Base-by-base conservation (phyloP, 78 protist genomes). In the Chrysochromulina parva region DNA sequence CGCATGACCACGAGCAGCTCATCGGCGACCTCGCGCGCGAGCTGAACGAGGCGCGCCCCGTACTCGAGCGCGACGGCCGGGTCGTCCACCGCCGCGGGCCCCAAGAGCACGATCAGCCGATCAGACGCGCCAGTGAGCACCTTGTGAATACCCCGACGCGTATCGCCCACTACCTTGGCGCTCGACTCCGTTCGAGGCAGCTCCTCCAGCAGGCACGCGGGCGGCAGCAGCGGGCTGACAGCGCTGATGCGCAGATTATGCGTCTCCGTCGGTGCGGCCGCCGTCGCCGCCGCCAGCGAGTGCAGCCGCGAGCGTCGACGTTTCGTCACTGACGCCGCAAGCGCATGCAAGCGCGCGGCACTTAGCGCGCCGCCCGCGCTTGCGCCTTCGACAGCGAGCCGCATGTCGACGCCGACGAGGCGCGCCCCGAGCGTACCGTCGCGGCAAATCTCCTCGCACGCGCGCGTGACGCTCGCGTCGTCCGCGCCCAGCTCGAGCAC, bases 11-110 rank as follows among this genome's bases (percentile, higher is more conserved):
- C 53, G 22, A 38, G 53, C 28, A 69, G 53, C 53, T 69, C 78
- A 52, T 26, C 78, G 20, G 26, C 17, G 10, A 28, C 16, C 53
- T 14, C 78, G 24, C 9, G 9, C 26, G 53, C 78, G 28, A 26
- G 28, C 28, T 9, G 53, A 3, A 52, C 78, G 53, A 69, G 78
- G 22, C 78, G 74, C 38, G 47, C 38, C 20, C 80, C 90, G 59
- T 85, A 85, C 48, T 85, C 74, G 60, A 65, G 3, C 48, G 80
- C 53, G 7, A 58, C 90, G 47, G 3, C 62, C 19, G 24, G 52
- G 90, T 85, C 90, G 47, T 85, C 60, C n/a, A 85, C 53, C 10
- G 60, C 6, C 19, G 60, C 52, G 16, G 90, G 90, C 19, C 90
- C 90, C 22, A 24, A 28, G 73, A 85, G 24, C 28, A 85, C 74